phyloP scores from a whole-genome alignment of 768 basidiomycete genomes.

The Leccinum boreale region DNA sequence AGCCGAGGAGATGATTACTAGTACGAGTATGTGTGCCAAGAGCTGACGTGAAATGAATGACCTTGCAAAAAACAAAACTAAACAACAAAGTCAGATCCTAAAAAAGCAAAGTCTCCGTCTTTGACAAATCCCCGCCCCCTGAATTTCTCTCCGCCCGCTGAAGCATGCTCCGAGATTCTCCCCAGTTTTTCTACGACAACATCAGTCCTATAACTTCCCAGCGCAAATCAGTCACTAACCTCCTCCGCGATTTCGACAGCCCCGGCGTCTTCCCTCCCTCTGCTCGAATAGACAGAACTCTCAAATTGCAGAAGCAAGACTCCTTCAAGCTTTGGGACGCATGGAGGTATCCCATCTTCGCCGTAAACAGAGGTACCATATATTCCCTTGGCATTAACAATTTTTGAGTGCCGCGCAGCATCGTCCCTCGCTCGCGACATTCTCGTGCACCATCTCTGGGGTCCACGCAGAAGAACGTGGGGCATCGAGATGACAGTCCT shows the following conservation, averaged over 20 bases:
- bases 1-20: slow-evolving; percentile 83
- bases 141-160: neutral
- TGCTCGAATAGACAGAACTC: slow-evolving; percentile 63
- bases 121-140: neutral
- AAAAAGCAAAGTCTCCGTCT: slow-evolving; percentile 16
- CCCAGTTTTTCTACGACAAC: slow-evolving; percentile 16
- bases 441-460: slow-evolving; percentile 75
- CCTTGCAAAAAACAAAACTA: neutral
- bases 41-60: slow-evolving; percentile 3
- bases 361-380: slow-evolving; percentile 58
- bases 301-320: slow-evolving; percentile 53
- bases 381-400: too few relatives aligned
- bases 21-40: slow-evolving; percentile 9
- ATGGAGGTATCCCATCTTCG: slow-evolving; percentile 68
- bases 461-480: slow-evolving; percentile 89
- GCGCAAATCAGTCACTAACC: slow-evolving; percentile 17
- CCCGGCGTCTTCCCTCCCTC: slow-evolving; percentile 73
- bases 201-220: slow-evolving; percentile 12
- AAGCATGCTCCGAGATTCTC: slow-evolving; percentile 26
- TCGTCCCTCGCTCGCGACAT: slow-evolving; percentile 58
- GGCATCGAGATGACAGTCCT: slow-evolving; percentile 92
- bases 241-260: slow-evolving; percentile 54
- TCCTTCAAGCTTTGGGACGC: slow-evolving; percentile 65
- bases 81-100: slow-evolving; percentile 16
- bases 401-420: slow-evolving; percentile 14